These are phyloP conservation scores for Gaeumannomyces sp. DNA, from an alignment of 2,329 filamentous ascomycete species.

Conservation along the genomic window DNA sequence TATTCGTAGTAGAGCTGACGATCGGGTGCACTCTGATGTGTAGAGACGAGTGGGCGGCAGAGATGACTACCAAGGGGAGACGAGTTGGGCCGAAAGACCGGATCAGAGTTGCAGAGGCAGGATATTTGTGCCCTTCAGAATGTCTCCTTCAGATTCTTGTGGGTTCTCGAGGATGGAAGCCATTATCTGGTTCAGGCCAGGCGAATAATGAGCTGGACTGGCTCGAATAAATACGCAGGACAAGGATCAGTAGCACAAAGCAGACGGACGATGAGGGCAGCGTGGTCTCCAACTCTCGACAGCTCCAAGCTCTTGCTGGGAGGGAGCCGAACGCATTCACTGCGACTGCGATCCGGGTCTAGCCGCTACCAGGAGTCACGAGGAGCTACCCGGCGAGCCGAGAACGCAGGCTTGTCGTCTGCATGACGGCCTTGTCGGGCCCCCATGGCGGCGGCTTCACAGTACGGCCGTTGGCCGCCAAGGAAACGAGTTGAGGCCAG, in stretches of 20 bases:
- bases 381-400: not conserved
- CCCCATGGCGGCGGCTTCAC: not conserved
- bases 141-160: not conserved
- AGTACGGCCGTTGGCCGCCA: too few relatives aligned
- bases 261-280: not conserved
- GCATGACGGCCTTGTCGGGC: not conserved
- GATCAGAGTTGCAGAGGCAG: not conserved
- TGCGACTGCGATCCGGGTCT: not conserved
- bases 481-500: too few relatives aligned
- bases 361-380: not conserved
- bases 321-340: not conserved
- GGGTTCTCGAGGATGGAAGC: not conserved
- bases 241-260: not conserved
- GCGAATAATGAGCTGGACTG: not conserved
- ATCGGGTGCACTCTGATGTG: not conserved
- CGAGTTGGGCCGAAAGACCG: too few relatives aligned
- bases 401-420: not conserved
- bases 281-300: not conserved
- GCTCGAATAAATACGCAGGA: not conserved
- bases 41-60: not conserved
- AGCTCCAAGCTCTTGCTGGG: not conserved
- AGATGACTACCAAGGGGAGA: not conserved
- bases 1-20: too few relatives aligned
- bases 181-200: not conserved
- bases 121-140: too few relatives aligned